phyloP scores from a whole-genome alignment of 305 asterid genomes.

The Fraxinus greggii region DNA sequence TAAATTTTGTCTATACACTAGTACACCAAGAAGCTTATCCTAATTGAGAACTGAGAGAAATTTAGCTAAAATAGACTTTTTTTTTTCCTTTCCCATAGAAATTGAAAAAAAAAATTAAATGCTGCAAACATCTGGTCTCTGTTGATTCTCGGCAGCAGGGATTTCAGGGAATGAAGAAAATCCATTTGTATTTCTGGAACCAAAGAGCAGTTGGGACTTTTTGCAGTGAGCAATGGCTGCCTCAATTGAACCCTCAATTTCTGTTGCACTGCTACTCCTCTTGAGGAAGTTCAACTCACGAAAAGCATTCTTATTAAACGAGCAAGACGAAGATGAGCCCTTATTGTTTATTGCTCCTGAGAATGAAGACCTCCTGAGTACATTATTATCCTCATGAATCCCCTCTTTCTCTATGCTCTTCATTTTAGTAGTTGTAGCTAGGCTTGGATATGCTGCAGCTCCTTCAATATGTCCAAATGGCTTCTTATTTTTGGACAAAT shows the following conservation, averaged over 20 bases:
- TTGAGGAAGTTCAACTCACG: constrained; percentile 38
- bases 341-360: constrained; percentile 60
- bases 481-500: constrained; percentile 5
- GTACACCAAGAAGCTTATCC: neutral
- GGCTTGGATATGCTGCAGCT: neutral
- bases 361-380: constrained; percentile 61
- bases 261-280: constrained; percentile 69
- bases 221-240: constrained; percentile 95
- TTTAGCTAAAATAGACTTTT: neutral
- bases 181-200: constrained; percentile 14
- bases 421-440: constrained; percentile 32
- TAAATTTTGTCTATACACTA: neutral
- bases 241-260: constrained; percentile 66
- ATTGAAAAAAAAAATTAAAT: neutral
- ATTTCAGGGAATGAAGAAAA: neutral
- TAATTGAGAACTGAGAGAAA: neutral
- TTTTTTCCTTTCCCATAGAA: neutral
- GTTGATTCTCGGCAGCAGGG: neutral
- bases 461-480: neutral
- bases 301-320: constrained; percentile 42
- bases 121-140: neutral
- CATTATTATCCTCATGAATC: constrained; percentile 10
- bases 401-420: constrained; percentile 42
- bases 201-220: constrained; percentile 49
- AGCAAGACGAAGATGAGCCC: constrained; percentile 47